Conservation (phyloP, 140 eudicot genomes). For the Ambrosia hybrid region DNA sequence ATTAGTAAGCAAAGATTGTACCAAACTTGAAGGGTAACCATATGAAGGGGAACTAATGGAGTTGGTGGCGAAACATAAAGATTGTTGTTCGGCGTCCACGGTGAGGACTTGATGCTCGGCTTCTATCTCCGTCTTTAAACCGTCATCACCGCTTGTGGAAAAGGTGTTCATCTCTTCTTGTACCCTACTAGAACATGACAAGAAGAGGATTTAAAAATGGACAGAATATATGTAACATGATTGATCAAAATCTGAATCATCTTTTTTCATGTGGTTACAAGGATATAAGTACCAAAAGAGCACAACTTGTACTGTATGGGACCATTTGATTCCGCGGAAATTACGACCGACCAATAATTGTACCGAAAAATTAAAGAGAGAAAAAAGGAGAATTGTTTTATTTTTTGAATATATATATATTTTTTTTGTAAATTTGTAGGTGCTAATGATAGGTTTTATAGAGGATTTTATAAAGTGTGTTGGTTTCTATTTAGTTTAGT, state of each 20-base stretch:
- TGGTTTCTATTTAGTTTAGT: too few relatives aligned
- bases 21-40: conserved; percentile 50
- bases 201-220: conserved; percentile 25
- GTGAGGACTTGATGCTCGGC: conserved; percentile 18
- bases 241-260: conserved; percentile 28
- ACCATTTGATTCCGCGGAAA: conserved; percentile 40
- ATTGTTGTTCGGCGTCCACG: conserved; percentile 23
- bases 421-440: too few relatives aligned
- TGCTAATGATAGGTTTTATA: too few relatives aligned
- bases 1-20: conserved; percentile 54
- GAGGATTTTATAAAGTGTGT: too few relatives aligned
- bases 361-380: conserved; percentile 17
- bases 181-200: conserved; percentile 34
- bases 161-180: conserved; percentile 36
- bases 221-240: conserved; percentile 19
- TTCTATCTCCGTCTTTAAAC: conserved; percentile 30
- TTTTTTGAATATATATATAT: too few relatives aligned
- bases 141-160: conserved; percentile 18
- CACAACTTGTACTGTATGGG: conserved; percentile 30
- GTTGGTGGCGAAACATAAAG: conserved; percentile 26
- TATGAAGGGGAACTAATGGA: conserved; percentile 35
- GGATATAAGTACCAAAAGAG: conserved; percentile 27
- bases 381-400: neutral
- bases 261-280: conserved; percentile 44
- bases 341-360: conserved; percentile 37